These are phyloP conservation scores for Fusarium luffae DNA, from an alignment of 2,329 filamentous ascomycete species.

Conservation along the genomic window DNA sequence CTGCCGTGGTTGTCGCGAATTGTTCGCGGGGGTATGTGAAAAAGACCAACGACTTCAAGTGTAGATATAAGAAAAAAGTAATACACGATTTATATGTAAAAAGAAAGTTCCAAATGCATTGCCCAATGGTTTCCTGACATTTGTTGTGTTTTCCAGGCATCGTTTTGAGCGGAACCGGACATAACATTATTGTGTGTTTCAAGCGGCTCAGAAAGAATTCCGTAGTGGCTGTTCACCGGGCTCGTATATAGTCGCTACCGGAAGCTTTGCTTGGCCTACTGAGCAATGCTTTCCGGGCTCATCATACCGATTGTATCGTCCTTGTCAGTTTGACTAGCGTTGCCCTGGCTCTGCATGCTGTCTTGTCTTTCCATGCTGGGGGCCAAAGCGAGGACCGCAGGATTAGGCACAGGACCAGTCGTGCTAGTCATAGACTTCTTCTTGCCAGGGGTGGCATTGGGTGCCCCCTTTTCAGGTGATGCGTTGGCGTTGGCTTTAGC, in stretches of 20 bases:
- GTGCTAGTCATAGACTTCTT: constrained; percentile 59
- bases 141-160: background rate
- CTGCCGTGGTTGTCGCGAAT: constrained; percentile 7
- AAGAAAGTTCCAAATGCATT: constrained; percentile 13
- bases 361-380: constrained; percentile 68
- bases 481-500: constrained; percentile 55
- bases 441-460: constrained; percentile 60
- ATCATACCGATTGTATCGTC: constrained; percentile 80
- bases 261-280: constrained; percentile 48
- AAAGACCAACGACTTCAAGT: constrained; percentile 20
- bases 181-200: background rate
- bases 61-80: constrained; percentile 30
- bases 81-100: constrained; percentile 37
- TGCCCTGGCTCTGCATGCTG: constrained; percentile 68
- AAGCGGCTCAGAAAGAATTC: background rate
- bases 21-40: constrained; percentile 30
- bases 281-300: constrained; percentile 81
- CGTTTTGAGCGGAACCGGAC: background rate
- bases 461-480: constrained; percentile 50
- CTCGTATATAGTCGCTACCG: constrained; percentile 6
- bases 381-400: constrained; percentile 54
- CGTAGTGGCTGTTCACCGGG: background rate
- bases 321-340: constrained; percentile 72
- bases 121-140: background rate
- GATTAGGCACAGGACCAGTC: constrained; percentile 54